These are phyloP conservation scores for Narthecium ossifragum DNA, from an alignment of 106 monocot species.

Conservation along the genomic window DNA sequence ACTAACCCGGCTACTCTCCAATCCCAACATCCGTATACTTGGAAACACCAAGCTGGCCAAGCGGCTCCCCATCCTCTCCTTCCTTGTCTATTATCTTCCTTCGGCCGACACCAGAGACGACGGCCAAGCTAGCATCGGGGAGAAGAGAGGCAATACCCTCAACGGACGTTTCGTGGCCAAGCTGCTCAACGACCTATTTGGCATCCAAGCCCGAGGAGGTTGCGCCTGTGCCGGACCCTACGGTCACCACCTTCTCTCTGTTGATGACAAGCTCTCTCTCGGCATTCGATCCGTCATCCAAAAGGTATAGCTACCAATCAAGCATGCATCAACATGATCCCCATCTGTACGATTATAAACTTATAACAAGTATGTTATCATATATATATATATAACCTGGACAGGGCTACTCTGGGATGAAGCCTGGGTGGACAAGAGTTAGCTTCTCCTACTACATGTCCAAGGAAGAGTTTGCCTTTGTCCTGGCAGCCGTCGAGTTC, in stretches of 20 bases:
- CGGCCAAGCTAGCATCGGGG: neutral
- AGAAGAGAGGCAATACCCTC: constrained; percentile 18
- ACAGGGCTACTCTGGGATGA: constrained; percentile 38
- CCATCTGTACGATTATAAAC: neutral
- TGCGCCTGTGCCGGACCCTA: constrained; percentile 46
- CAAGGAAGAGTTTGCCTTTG: constrained; percentile 23
- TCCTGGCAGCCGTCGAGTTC: constrained; percentile 27
- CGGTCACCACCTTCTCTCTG: constrained; percentile 28
- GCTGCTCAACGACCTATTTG: constrained; percentile 44
- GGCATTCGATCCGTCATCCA: constrained; percentile 19
- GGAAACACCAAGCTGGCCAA: constrained; percentile 13
- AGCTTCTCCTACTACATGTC: constrained; percentile 43
- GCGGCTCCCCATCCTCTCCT: constrained; percentile 42
- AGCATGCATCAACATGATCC: constrained; percentile 5
- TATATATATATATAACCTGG: neutral
- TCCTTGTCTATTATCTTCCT: constrained; percentile 21
- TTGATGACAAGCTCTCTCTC: constrained; percentile 21
- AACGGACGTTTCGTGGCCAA: constrained; percentile 35
- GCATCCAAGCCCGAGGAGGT: constrained; percentile 46
- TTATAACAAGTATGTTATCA: neutral
- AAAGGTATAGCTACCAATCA: constrained; percentile 12
- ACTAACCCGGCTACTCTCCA: constrained; percentile 8
- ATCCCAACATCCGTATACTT: constrained; percentile 16
- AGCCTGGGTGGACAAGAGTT: constrained; percentile 42
- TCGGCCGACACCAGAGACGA: neutral